Conservation (phyloP, 345 rosid genomes). For the Melastoma malabathricum region DNA sequence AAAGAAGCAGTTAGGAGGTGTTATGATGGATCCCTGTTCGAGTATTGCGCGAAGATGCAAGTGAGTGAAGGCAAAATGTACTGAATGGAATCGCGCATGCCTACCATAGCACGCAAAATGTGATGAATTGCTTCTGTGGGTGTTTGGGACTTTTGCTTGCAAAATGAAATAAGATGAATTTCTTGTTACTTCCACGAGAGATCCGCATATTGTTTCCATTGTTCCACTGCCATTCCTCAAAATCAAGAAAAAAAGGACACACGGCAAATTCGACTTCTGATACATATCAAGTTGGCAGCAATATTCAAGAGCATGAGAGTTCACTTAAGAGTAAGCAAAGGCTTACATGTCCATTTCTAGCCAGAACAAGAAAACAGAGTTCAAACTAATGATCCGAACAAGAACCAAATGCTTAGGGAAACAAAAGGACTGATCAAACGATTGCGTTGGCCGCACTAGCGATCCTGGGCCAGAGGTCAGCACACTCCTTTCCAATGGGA, state of each 20-base stretch:
- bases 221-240: no score
- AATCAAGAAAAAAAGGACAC: no score
- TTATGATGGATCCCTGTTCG: constrained; percentile 72
- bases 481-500: constrained; percentile 90
- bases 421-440: constrained; percentile 13
- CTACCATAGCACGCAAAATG: no score
- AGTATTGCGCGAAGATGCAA: constrained; percentile 54
- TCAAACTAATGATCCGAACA: background rate
- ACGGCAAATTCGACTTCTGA: constrained; percentile 17
- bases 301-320: background rate
- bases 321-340: background rate
- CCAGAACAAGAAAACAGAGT: no score
- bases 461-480: constrained; percentile 92
- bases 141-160: no score
- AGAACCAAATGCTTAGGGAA: background rate
- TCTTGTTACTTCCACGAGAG: no score
- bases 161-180: no score
- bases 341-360: no score
- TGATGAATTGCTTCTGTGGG: no score
- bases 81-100: no score
- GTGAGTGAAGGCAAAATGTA: constrained; percentile 23
- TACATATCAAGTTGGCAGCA: background rate
- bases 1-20: constrained; percentile 73
- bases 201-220: no score
- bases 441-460: constrained; percentile 86